Conservation (phyloP, 2,329 filamentous ascomycete species). For the Delphinella strobiligena region DNA sequence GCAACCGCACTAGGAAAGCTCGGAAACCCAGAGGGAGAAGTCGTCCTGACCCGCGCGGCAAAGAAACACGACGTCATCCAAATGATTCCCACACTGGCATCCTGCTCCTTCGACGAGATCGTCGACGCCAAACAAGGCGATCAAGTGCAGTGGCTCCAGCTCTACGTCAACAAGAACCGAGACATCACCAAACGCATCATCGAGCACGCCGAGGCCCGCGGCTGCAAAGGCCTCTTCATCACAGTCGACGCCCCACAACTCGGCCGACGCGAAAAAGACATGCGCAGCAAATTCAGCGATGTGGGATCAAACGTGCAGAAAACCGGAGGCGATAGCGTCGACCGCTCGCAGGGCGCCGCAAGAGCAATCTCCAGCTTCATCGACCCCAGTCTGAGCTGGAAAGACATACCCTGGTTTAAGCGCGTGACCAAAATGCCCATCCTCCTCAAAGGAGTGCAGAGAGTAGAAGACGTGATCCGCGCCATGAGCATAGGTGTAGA, state of each 20-base stretch:
- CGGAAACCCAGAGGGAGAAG: conserved; percentile 86
- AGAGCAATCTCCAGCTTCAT: conserved; percentile 95
- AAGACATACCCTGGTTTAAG: conserved; percentile 76
- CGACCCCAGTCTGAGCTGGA: conserved; percentile 87
- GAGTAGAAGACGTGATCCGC: conserved; percentile 84
- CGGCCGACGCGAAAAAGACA: conserved; percentile 91
- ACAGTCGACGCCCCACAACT: conserved; percentile 96
- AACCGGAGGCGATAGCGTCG: conserved; percentile 54
- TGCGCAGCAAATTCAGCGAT: conserved; percentile 70
- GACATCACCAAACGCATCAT: conserved; percentile 83
- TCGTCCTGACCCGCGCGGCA: conserved; percentile 74
- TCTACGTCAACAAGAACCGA: conserved; percentile 95
- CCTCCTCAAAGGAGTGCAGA: conserved; percentile 89
- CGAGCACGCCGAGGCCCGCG: conserved; percentile 77
- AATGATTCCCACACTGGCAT: conserved; percentile 96
- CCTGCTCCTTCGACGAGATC: conserved; percentile 96
- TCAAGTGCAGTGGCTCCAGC: conserved; percentile 91
- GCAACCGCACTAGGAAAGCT: conserved; percentile 93
- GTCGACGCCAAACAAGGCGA: conserved; percentile 67
- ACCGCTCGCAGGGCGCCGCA: conserved; percentile 83
- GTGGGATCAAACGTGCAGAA: conserved; percentile 70
- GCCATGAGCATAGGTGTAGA: conserved; percentile 63
- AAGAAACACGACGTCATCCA: conserved; percentile 82
- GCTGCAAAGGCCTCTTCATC: conserved; percentile 94
- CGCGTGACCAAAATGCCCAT: conserved; percentile 90